phyloP scores from a whole-genome alignment of 805 yeast genomes.

The Wickerhamiella occidentalis region DNA sequence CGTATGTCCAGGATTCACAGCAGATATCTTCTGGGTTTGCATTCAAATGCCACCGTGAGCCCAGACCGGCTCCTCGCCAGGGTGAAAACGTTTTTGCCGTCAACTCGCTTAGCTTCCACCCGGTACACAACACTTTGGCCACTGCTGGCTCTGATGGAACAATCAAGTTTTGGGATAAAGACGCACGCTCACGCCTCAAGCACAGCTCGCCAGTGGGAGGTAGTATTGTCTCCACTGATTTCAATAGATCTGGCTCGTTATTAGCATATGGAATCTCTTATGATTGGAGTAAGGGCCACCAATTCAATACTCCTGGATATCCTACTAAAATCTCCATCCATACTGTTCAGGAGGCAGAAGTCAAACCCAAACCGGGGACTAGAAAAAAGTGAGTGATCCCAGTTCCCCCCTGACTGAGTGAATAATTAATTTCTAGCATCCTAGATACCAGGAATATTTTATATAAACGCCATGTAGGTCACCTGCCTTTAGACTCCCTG shows the following conservation, averaged over 20 bases:
- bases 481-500: too few species aligned
- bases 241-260: constrained; percentile 71
- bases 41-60: constrained; percentile 86
- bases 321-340: constrained; percentile 73
- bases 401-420: too few species aligned
- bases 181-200: constrained; percentile 74
- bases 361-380: constrained; percentile 31
- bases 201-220: constrained; percentile 48
- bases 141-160: constrained; percentile 95
- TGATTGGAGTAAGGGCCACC: constrained; percentile 85
- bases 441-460: too few species aligned
- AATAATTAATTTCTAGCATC: too few species aligned
- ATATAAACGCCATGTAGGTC: too few species aligned
- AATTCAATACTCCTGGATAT: constrained; percentile 59
- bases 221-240: constrained; percentile 63
- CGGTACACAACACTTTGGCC: constrained; percentile 76
- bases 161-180: constrained; percentile 92
- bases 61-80: constrained; percentile 36
- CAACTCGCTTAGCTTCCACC: constrained; percentile 75
- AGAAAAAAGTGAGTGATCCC: not conserved
- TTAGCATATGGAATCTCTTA: constrained; percentile 87
- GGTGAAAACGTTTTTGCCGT: constrained; percentile 68
- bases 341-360: constrained; percentile 75
- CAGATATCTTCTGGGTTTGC: constrained; percentile 61
- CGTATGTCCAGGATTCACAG: constrained; percentile 60